These are phyloP conservation scores for Arthrobotrys musiformis DNA, from an alignment of 2,329 filamentous ascomycete species.

Conservation along the genomic window DNA sequence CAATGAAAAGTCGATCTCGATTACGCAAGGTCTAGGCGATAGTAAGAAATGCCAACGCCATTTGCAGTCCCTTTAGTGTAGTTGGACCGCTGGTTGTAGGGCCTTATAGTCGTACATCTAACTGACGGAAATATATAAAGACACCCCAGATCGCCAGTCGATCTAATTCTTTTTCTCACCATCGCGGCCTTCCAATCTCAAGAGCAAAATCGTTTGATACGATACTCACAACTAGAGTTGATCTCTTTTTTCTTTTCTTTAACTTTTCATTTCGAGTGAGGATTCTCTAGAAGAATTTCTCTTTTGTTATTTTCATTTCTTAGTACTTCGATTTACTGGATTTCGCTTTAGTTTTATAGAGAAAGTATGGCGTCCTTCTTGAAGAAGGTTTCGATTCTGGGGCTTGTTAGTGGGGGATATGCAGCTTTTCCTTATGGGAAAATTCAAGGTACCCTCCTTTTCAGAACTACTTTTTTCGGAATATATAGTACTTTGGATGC, in stretches of 20 bases:
- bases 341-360: neutral
- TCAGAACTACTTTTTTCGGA: neutral
- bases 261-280: neutral
- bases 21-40: too few species aligned
- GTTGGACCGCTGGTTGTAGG: too few species aligned
- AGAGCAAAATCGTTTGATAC: neutral
- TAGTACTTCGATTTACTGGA: neutral
- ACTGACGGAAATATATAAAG: neutral
- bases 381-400: slow-evolving; percentile 3
- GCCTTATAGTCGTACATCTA: neutral
- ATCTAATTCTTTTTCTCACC: neutral
- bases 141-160: neutral
- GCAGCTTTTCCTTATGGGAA: neutral
- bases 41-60: neutral
- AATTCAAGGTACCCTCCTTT: slow-evolving; percentile 1
- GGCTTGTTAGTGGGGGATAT: neutral
- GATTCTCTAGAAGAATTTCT: neutral
- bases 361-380: neutral
- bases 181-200: neutral
- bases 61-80: neutral
- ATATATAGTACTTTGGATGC: too few species aligned
- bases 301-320: neutral
- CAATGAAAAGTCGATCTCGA: too few species aligned
- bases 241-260: too few species aligned
- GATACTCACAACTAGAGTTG: neutral